Evolutionary conservation across 1,284 basidiomycete genomes (phyloP).

Genomic region (Porodaedalea pini): DNA sequence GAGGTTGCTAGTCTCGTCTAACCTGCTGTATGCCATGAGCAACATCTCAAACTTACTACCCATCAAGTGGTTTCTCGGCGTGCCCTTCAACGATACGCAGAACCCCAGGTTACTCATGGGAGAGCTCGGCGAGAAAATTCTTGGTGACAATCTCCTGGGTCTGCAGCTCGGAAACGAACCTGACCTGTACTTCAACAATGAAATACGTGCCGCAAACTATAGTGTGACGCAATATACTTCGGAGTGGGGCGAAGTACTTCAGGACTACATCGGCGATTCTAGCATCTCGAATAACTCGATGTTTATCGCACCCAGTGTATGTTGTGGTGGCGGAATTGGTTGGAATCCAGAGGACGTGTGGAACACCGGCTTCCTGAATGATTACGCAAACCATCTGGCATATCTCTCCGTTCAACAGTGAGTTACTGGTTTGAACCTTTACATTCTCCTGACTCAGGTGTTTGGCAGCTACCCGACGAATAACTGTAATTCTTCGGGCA

Average conservation of each 20-base stretch:
- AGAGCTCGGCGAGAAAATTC: constrained; percentile 43
- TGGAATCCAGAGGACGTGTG: constrained; percentile 45
- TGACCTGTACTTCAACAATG: constrained; percentile 51
- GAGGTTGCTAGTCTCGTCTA: constrained; percentile 39
- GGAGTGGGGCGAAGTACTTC: constrained; percentile 46
- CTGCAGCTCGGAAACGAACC: constrained; percentile 70
- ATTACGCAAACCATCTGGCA: constrained; percentile 30
- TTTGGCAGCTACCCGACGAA: constrained; percentile 19
- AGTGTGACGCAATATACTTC: constrained; percentile 41
- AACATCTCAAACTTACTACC: constrained; percentile 39
- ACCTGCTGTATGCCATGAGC: constrained; percentile 40
- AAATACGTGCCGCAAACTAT: constrained; percentile 38
- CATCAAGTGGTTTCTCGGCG: constrained; percentile 45
- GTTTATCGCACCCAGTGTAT: constrained; percentile 50
- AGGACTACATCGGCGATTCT: constrained; percentile 36
- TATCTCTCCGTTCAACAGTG: constrained; percentile 27
- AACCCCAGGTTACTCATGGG: constrained; percentile 55
- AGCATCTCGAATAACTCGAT: constrained; percentile 35
- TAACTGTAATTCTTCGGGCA: constrained; percentile 20
- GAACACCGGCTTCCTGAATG: constrained; percentile 44
- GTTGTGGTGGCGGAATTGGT: constrained; percentile 30
- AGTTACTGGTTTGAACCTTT: constrained; percentile 2
- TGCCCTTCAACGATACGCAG: constrained; percentile 50
- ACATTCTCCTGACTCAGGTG: background rate
- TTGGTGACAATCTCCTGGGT: constrained; percentile 57